phyloP scores from a whole-genome alignment of 352 stramenopile genomes.

The Phytophthora meadii region DNA sequence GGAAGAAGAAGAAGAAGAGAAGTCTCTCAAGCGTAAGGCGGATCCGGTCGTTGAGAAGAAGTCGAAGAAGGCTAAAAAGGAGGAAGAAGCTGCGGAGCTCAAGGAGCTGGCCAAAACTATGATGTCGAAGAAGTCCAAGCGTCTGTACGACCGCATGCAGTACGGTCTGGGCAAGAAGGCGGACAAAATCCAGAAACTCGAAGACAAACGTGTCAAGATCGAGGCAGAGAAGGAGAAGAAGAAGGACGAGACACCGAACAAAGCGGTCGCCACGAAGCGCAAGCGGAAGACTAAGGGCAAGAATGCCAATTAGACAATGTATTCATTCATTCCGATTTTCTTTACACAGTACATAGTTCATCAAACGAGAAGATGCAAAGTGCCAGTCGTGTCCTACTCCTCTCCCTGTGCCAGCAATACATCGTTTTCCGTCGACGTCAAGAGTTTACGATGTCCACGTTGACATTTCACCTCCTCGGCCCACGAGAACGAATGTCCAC shows the following conservation, averaged over 20 bases:
- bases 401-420: conserved; percentile 34
- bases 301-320: conserved; percentile 59
- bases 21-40: conserved; percentile 60
- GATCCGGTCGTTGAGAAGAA: conserved; percentile 51
- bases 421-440: conserved; percentile 38
- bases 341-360: too few relatives aligned
- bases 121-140: conserved; percentile 94
- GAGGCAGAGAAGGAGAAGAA: conserved; percentile 67
- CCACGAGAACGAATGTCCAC: conserved; percentile 62
- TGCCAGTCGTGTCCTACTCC: conserved; percentile 19
- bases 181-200: conserved; percentile 86
- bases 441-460: conserved; percentile 52
- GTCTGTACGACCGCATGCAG: conserved; percentile 93
- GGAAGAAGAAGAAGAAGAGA: conserved; percentile 41
- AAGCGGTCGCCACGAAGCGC: conserved; percentile 47
- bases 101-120: conserved; percentile 90
- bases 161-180: conserved; percentile 90
- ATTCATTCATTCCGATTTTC: conserved; percentile 27
- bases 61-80: conserved; percentile 81
- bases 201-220: conserved; percentile 80
- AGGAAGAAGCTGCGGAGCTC: conserved; percentile 81
- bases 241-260: conserved; percentile 37
- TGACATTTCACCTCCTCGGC: conserved; percentile 53
- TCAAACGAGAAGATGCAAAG: too few relatives aligned
- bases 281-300: conserved; percentile 46